Evolutionary conservation across 1,284 basidiomycete species (phyloP).

Genomic region (Pseudozyma pruni): DNA sequence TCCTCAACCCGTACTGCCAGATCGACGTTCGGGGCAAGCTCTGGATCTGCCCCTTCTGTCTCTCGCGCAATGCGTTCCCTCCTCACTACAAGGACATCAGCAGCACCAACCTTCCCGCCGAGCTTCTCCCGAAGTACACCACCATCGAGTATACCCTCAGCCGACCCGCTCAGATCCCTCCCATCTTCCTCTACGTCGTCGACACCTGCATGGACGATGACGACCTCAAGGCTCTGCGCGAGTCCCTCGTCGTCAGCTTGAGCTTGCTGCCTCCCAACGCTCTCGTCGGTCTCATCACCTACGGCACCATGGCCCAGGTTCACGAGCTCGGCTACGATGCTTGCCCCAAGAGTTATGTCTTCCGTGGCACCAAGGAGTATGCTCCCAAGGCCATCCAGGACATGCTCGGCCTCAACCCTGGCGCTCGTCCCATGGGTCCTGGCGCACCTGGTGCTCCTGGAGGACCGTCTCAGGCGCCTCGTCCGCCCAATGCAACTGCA

Average conservation of each 20-base stretch:
- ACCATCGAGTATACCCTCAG: slow-evolving; percentile 98
- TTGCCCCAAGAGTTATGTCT: slow-evolving; percentile 98
- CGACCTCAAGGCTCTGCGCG: slow-evolving; percentile 91
- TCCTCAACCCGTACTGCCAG: slow-evolving; percentile 98
- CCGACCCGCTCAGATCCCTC: slow-evolving; percentile 88
- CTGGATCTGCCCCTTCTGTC: slow-evolving; percentile 99
- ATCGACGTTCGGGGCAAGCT: slow-evolving; percentile 98
- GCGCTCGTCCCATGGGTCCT: slow-evolving; percentile 70
- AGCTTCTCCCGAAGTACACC: slow-evolving; percentile 96
- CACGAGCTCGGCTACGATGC: slow-evolving; percentile 97
- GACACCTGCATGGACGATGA: slow-evolving; percentile 97
- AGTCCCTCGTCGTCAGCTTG: slow-evolving; percentile 91
- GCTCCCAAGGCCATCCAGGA: slow-evolving; percentile 96
- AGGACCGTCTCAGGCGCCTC: slow-evolving; percentile 72
- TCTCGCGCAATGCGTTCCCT: slow-evolving; percentile 95
- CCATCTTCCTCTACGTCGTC: slow-evolving; percentile 95
- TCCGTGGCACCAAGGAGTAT: slow-evolving; percentile 99
- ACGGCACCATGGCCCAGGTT: slow-evolving; percentile 97
- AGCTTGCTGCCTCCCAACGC: slow-evolving; percentile 92
- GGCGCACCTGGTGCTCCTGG: slow-evolving; percentile 68
- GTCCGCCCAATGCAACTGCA: slow-evolving; percentile 73
- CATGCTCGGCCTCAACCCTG: slow-evolving; percentile 87
- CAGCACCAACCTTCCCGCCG: slow-evolving; percentile 93
- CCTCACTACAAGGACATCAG: slow-evolving; percentile 99
- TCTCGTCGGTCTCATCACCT: slow-evolving; percentile 94